Base-by-base conservation (phyloP, 345 rosid genomes). In the Eucalyptus dawsonii region DNA sequence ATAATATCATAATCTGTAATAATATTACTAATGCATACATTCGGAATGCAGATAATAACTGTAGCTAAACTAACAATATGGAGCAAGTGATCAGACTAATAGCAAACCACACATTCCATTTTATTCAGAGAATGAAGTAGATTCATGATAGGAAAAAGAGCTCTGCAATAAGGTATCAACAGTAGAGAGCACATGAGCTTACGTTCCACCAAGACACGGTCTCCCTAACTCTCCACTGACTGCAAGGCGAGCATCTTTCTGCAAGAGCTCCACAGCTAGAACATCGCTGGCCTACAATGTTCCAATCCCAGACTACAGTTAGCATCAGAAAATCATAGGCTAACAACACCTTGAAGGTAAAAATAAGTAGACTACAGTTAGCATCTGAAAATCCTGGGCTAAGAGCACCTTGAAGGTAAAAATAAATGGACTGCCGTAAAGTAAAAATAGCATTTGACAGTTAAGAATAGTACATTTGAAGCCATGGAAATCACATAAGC, bases 401-500 rank as follows among this genome's bases (percentile, higher is more conserved):
- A 76, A 19, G 45, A 76, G 47, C 83, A 37, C 27, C 29, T 86
- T 86, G 16, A 9, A 86, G 9, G 65, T n/a, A n/a, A 86, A 86
- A 50, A 51, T 29, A 45, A 87, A 34, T 60, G 8, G 50, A 60
- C 80, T 16, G 24, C 50, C 5, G 27, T 47, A 24, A 88, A 60
- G 69, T 67, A 88, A 49, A 67, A 24, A 49, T 49, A 54, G 81
- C 40, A 88, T 49, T 86, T 72, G 67, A 65, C 88, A 86, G 83
- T 50, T 50, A 86, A 86, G 87, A 88, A 54, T 86, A 91, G 88
- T 95, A 97, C 99, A 93, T 97, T 94, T 91, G 99, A 98, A 91
- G 99, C 99, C 99, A 98, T 97, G 56, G 99, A 98, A 88, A 98
- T 98, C 90, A 98, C 97, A 90, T 98, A 98, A 89, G 99, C 99